phyloP scores from a whole-genome alignment of 2,329 filamentous ascomycete species.

The Beauveria brongniartii region DNA sequence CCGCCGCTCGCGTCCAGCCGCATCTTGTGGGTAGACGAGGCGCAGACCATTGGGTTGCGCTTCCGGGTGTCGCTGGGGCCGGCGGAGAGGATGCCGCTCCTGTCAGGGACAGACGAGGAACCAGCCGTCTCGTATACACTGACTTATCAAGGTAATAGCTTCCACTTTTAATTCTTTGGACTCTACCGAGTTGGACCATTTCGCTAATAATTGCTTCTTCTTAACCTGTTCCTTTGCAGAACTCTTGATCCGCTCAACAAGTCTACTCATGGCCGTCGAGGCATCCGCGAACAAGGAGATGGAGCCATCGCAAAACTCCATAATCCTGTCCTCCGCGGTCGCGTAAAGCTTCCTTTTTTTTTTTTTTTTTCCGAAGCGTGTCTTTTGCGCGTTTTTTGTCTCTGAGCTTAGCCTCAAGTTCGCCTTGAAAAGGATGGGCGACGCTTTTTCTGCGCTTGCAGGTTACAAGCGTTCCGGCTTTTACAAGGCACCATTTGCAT shows the following conservation, averaged over 20 bases:
- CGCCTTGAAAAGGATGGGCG: neutral
- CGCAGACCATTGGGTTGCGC: slow-evolving; percentile 57
- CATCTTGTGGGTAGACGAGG: slow-evolving; percentile 61
- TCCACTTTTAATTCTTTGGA: neutral
- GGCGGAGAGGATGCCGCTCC: slow-evolving; percentile 40
- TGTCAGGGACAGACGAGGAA: slow-evolving; percentile 53
- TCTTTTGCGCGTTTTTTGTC: neutral
- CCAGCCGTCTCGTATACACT: slow-evolving; percentile 61
- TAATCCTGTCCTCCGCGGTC: neutral
- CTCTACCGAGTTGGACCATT: neutral
- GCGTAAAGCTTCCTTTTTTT: neutral
- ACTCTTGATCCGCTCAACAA: slow-evolving; percentile 3
- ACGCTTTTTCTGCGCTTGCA: neutral
- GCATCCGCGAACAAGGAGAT: neutral
- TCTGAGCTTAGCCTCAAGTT: no score
- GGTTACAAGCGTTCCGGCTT: no score
- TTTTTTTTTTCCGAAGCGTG: neutral
- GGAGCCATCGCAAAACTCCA: slow-evolving; percentile 1
- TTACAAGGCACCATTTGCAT: no score
- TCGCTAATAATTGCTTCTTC: neutral
- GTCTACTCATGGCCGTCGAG: slow-evolving; percentile 8
- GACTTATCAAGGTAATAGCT: slow-evolving; percentile 57
- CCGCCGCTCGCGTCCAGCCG: slow-evolving; percentile 17
- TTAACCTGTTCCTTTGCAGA: neutral
- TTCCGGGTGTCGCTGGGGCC: slow-evolving; percentile 45